Conservation (phyloP, 2,329 filamentous ascomycete genomes). For the Phoma sp. region DNA sequence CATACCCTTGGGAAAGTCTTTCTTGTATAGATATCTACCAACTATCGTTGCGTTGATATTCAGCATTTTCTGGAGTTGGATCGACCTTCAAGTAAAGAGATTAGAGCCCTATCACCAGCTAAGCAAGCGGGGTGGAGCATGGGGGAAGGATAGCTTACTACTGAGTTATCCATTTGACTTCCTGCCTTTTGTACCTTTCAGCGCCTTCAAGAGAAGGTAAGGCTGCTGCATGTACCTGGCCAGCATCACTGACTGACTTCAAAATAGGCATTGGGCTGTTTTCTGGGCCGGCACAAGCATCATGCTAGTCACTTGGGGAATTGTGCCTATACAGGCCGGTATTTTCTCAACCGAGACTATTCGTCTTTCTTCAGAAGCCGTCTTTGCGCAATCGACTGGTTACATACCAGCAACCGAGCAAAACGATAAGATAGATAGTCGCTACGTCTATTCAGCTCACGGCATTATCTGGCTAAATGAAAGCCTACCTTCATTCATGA, state of each 20-base stretch:
- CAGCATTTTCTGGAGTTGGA: slow-evolving; percentile 64
- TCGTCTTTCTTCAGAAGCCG: neutral
- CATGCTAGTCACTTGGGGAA: slow-evolving; percentile 60
- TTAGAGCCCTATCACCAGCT: slow-evolving; percentile 67
- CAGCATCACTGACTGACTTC: slow-evolving; percentile 7
- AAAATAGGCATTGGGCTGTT: slow-evolving; percentile 59
- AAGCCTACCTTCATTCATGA: slow-evolving; percentile 52
- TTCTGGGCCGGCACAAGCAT: slow-evolving; percentile 57
- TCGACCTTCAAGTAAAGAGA: slow-evolving; percentile 64
- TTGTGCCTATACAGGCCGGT: slow-evolving; percentile 63
- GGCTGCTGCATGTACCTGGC: neutral
- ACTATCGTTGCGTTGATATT: slow-evolving; percentile 62
- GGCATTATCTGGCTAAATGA: slow-evolving; percentile 57
- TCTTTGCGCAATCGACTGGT: slow-evolving; percentile 29
- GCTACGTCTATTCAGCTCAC: slow-evolving; percentile 55
- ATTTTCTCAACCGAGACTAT: slow-evolving; percentile 54
- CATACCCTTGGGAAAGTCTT: slow-evolving; percentile 52
- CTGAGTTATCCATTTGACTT: slow-evolving; percentile 62
- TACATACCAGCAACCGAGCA: slow-evolving; percentile 43
- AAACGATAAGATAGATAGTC: slow-evolving; percentile 34
- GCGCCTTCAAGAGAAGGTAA: slow-evolving; percentile 44
- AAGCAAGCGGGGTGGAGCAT: slow-evolving; percentile 54
- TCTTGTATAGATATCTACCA: slow-evolving; percentile 57
- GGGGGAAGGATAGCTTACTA: slow-evolving; percentile 55
- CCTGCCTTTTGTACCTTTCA: slow-evolving; percentile 52